Evolutionary conservation across 2,329 filamentous ascomycete genomes (phyloP).

Genomic region (Pyricularia sp.): DNA sequence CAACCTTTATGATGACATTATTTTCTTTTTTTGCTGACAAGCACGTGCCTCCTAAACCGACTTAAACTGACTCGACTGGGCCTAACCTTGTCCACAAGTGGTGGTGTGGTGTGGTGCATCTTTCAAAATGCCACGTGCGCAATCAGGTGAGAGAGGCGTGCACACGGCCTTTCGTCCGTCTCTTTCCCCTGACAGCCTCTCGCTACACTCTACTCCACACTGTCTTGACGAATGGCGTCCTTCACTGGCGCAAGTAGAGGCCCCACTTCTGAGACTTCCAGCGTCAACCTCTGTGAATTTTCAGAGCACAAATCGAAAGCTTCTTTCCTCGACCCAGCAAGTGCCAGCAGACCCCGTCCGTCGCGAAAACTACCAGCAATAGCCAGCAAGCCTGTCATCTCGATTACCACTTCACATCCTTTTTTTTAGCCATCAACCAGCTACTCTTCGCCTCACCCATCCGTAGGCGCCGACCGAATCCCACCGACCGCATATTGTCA

Average conservation of each 20-base stretch:
- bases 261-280: background rate
- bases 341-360: background rate
- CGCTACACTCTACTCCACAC: background rate
- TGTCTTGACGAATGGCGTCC: constrained; percentile 1
- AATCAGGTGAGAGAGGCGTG: background rate
- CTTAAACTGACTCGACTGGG: background rate
- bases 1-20: background rate
- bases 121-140: background rate
- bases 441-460: background rate
- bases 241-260: background rate
- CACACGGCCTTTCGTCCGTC: background rate
- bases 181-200: background rate
- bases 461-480: background rate
- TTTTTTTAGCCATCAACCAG: background rate
- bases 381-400: background rate
- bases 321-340: background rate
- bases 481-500: background rate
- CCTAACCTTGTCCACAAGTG: background rate
- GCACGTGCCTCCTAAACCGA: background rate
- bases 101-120: background rate
- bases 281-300: constrained; percentile 1
- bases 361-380: background rate
- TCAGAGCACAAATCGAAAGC: constrained; percentile 2
- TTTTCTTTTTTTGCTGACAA: background rate
- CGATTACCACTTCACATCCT: background rate